Evolutionary conservation across 148 eudicot species (phyloP), one percentile per base, ranked within the genome.

Genomic region (Talinum fruticosum): DNA sequence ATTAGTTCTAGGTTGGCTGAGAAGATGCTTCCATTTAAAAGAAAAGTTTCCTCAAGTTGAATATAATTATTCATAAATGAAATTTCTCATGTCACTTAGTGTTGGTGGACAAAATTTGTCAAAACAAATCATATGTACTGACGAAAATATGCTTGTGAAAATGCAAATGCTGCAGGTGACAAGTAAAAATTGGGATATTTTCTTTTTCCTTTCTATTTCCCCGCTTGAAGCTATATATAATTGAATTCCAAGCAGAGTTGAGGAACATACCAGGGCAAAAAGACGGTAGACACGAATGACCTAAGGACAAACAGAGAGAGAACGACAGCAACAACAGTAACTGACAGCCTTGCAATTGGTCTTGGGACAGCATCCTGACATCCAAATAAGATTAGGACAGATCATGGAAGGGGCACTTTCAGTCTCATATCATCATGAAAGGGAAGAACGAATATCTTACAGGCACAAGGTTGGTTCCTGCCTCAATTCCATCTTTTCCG

Each of bases 391-490:
- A 74, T 30, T 38, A 71, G 45, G 45, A 41, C 2, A 37, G 10
- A 8, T 24, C 24, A 74, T n/a, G 38, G 64, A 34, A 32, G 8
- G 38, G 70, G 13, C 30, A 21, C 37, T 66, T 15, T 35, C 28
- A 61, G 36, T 18, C 44, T 18, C 51, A 33, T 13, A 47, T 65
- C 10, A 65, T 32, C 18, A 62, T 32, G n/a, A 65, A 79, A 19
- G 75, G 37, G 54, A 75, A 62, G 33, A 62, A 62, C 28, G 33
- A n/a, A 71, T 26, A 76, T 85, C 93, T 89, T 83, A 95, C 99
- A 45, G 99, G 99, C 61, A 95, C 96, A 81, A 95, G 83, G 71
- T 86, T 88, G 79, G 96, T 87, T 85, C 98, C 98, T 81, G 97
- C 97, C 68, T 92, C 98, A 79, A 94, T 76, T 76, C 97, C 98